Evolutionary conservation across 2,329 filamentous ascomycete genomes (phyloP).

Genomic region (Penicillium sp.): DNA sequence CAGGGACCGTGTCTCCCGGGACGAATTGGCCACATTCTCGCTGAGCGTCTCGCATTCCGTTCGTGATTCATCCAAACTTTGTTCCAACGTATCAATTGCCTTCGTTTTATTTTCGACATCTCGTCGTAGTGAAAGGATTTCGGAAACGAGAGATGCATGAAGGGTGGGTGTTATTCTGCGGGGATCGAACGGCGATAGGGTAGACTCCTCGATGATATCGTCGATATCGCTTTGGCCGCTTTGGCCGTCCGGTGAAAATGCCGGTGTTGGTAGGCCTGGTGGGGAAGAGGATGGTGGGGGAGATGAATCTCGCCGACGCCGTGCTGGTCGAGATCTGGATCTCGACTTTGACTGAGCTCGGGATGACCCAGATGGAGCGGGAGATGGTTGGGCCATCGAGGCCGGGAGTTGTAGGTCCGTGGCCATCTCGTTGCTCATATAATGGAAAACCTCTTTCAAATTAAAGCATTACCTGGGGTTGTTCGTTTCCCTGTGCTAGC

Average conservation of each 20-base stretch:
- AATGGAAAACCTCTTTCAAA: constrained; percentile 10
- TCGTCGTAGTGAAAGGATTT: constrained; percentile 81
- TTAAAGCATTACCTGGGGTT: constrained; percentile 18
- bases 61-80: constrained; percentile 67
- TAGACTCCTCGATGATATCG: constrained; percentile 56
- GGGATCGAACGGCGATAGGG: constrained; percentile 76
- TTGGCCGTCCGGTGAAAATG: constrained; percentile 38
- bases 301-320: constrained; percentile 66
- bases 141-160: constrained; percentile 90
- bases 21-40: constrained; percentile 59
- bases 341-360: constrained; percentile 19
- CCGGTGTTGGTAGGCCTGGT: constrained; percentile 51
- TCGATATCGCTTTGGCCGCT: constrained; percentile 39
- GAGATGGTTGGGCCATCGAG: constrained; percentile 60
- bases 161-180: constrained; percentile 91
- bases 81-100: constrained; percentile 82
- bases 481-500: constrained; percentile 19
- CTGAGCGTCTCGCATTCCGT: constrained; percentile 73
- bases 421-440: constrained; percentile 27
- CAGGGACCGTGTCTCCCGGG: constrained; percentile 75
- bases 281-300: constrained; percentile 66
- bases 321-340: constrained; percentile 59
- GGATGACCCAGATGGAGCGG: constrained; percentile 57
- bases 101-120: constrained; percentile 89
- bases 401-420: constrained; percentile 51